Evolutionary conservation across 495 filamentous ascomycete genomes (phyloP), one percentile per base, ranked within the genome.

Genomic region (Neurospora sp.): DNA sequence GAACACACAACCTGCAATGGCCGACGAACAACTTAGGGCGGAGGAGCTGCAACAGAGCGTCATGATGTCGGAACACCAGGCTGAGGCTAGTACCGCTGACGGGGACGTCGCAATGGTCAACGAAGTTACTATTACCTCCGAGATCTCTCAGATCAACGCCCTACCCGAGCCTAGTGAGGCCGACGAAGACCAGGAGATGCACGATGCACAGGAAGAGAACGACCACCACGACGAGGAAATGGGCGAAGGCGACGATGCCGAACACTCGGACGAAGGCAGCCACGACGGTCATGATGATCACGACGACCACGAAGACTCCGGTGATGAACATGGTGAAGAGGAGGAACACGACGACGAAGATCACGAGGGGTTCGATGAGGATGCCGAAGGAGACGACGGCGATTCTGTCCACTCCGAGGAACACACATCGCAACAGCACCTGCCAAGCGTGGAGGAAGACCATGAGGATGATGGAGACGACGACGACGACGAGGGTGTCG

Each of bases 401-500:
- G 78, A 78, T 10, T 74, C 76, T 12, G 70, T 71, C 14, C 49
- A 40, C 9, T 42, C 73, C 9, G 73, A 70, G 39, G 37, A 27
- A 12, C 73, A 44, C 20, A 71, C 54, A 0, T 27, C 73, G 79
- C 73, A 81, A 85, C 40, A 85, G 83, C 54, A 85, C 83, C 46
- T 82, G 77, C 38, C 54, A 72, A 73, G 78, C 75, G 20, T 81
- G 82, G 40, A 79, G 78, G 71, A 78, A 66, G 69, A 72, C 23
- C 54, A 81, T 23, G 82, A 79, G 5, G 82, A 84, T 5, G 85
- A 85, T 16, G 85, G n/a, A n/a, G n/a, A 88, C 39, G 84, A 83
- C 62, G 84, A 85, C 23, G 86, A 87, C 39, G 82, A 85, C 37
- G 92, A 93, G 78, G 88, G 90, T 20, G 92, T 94, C 70, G 91